Base-by-base conservation (phyloP, 352 stramenopile genomes). In the Blastocystis sp. region DNA sequence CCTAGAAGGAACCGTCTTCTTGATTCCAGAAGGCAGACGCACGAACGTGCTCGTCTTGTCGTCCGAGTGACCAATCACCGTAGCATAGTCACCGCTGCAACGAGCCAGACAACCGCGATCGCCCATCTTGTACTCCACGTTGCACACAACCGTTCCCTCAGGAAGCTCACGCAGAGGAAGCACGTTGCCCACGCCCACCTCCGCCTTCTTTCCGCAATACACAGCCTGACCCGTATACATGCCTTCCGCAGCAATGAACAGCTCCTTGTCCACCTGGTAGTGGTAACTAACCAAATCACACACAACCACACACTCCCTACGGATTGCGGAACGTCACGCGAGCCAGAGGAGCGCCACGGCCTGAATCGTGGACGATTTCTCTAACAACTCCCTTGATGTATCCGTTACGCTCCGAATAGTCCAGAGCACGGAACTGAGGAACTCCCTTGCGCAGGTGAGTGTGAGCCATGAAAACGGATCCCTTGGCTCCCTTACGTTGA, bases 361-460 rank as follows among this genome's bases (percentile, higher is more conserved):
- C 96, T 27, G 95, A 94, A 90, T 99, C 95, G 89, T 99, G 95
- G 87, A 98, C 91, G 90, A 99, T 98, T 88, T 98, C 95, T 91
- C 97, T 98, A 79, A 99, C 90, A 46, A 98, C 94, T 81, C 96
- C 96, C 90, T 97, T 97, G 91, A 98, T n/a, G 93, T 98, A 99
- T 71, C 96, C 95, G 69, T 95, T 88, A 88, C 92, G 91, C 89
- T 96, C 92, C 16, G 96, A 92, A 89, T 96, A 98, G 92, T 95
- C 92, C 27, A 94, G 88, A 54, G 90, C 81, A 88, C 92, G 91
- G 77, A 96, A 91, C 89, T 94, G 94, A 27, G 93, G 90, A 46
- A 92, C 90, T 79, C 92, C 92, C 90, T 94, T 96, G 65, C 92
- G 90, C 49, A 92, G 92, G 59, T 91, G 89, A 34, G 89, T 91